A percentile compares a stretch with the other conserved stretches of the same genome.
Evolutionary conservation across 495 filamentous ascomycete genomes (phyloP).

Genomic region (Aspergillus baeticus): DNA sequence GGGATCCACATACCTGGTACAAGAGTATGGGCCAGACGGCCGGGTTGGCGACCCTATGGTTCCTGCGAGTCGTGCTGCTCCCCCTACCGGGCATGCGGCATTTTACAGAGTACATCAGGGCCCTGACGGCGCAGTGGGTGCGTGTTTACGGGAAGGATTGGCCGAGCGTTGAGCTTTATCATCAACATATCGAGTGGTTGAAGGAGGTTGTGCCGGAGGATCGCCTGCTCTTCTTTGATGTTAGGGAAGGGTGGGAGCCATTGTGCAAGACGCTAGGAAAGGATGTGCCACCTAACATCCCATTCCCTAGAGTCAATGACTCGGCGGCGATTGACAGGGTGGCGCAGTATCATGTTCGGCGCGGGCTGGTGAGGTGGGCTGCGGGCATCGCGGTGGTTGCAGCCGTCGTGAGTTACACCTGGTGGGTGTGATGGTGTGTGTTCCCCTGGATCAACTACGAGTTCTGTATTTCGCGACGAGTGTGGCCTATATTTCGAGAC

Average conservation of each 20-base stretch:
- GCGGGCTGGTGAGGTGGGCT: slow-evolving; percentile 22
- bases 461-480: no score
- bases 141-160: slow-evolving; percentile 15
- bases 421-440: no score
- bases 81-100: slow-evolving; percentile 27
- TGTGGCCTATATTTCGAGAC: no score
- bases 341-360: slow-evolving; percentile 16
- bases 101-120: slow-evolving; percentile 17
- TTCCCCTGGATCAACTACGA: no score
- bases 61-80: slow-evolving; percentile 20
- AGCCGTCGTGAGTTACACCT: no score
- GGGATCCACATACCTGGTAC: slow-evolving; percentile 24
- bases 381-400: no score
- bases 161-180: neutral
- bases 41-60: slow-evolving; percentile 14
- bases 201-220: slow-evolving; percentile 41
- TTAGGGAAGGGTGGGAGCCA: slow-evolving; percentile 51
- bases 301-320: slow-evolving; percentile 43
- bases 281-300: slow-evolving; percentile 33
- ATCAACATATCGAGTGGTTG: slow-evolving; percentile 32
- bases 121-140: slow-evolving; percentile 21
- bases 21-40: slow-evolving; percentile 19
- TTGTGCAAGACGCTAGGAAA: slow-evolving; percentile 48
- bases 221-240: slow-evolving; percentile 44
- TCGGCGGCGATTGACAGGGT: slow-evolving; percentile 21